Base-by-base conservation (phyloP, 1,284 basidiomycete genomes). In the Ceratobasidium sp. region DNA sequence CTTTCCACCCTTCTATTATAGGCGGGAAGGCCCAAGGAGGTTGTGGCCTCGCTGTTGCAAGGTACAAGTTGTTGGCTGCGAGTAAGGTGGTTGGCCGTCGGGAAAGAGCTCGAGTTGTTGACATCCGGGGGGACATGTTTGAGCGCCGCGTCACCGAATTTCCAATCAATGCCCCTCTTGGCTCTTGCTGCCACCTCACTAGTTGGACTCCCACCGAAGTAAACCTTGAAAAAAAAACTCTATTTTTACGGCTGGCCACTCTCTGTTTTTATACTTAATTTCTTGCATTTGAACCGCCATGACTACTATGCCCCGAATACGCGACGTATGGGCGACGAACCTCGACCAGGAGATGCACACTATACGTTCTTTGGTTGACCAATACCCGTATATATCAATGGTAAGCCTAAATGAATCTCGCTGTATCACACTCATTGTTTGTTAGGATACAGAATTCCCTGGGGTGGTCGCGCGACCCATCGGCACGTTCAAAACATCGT, bases 401-500 rank as follows among this genome's bases (percentile, higher is more conserved):
- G 95, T 96, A 81, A 81, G 86, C 53, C 48, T n/a, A 37, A 31
- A 39, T 37, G 19, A 65, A 24, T 11, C 29, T 46, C 14, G 13
- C 69, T 76, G 76, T 71, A 31, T 63, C 77, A 56, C 77, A 69
- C 76, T 74, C 65, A 76, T 76, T 74, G 74, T 66, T 74, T 16
- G 34, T 39, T 81, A 97, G 95, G 97, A 99, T 82, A 98, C 98
- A 76, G 98, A 99, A 83, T 99, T 99, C 81, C 97, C 97, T 34
- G 98, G 98, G 9, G 97, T 98, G 63, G 97, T 99, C 53, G 98
- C 97, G 9, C 88, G 98, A 22, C 97, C 98, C 14, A 98, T 99
- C 81, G 97, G 97, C 14, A 88, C 90, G 48, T 99, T 98, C 86
- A 96, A 95, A 82, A 97, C 96, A 0, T 95, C 95, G 13, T 95